Evolutionary conservation across 148 eudicot genomes (phyloP), one percentile per base, ranked within the genome.

Genomic region (Dianthus caryophyllus): DNA sequence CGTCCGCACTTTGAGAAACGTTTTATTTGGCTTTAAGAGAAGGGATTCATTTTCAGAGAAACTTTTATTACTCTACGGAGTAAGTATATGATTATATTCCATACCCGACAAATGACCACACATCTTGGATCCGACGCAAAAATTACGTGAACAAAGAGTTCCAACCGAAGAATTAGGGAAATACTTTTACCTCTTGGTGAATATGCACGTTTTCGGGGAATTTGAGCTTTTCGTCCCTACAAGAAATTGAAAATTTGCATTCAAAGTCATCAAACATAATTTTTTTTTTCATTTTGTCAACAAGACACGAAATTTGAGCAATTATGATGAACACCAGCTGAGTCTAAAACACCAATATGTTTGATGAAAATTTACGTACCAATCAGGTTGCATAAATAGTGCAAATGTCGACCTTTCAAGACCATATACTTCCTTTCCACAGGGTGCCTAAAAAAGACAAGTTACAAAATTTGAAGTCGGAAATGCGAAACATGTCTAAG

Each of bases 371-470:
- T 33, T 41, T 14, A 47, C 72, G 44, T 89, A 92, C 97, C 98
- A 92, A 75, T 92, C 89, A 71, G 98, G 98, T 84, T 92, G 98
- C 98, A 89, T 92, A 73, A 92, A 92, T 67, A 92, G 78, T 53
- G 98, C 98, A 80, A 89, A 92, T 12, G 98, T 92, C 13, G 98
- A 84, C 43, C 98, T 91, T 61, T 89, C 98, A 75, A 92, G 74
- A 17, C 86, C 93, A 62, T 75, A 76, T 66, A 86, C 85, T 30
- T 72, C 85, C 79, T 77, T 77, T 49, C 86, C 91, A 26, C 30
- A 79, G 15, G 98, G 94, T 77, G 98, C 98, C 97, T 92, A 70
- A 76, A 66, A 41, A 22, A 21, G 38, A 14, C 0, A 21, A 16
- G 52, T 64, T 36, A 56, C 43, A 14, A 41, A 56, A 55, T 2